These are phyloP conservation scores for Boeremia exigua DNA, from an alignment of 2,329 filamentous ascomycete genomes.

Conservation along the genomic window DNA sequence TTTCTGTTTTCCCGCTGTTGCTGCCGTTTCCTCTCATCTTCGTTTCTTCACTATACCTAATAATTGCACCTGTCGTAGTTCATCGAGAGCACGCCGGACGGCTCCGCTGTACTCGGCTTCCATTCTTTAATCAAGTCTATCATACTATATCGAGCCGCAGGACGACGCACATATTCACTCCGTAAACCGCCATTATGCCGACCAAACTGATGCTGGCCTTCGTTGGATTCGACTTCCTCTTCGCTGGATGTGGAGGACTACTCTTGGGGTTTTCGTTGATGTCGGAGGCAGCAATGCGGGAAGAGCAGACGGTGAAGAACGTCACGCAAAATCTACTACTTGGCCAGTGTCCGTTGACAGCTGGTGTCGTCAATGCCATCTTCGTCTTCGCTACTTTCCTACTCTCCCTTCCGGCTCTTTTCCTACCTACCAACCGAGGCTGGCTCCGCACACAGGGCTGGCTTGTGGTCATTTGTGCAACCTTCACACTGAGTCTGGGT, in stretches of 20 bases:
- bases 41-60: constrained; percentile 39
- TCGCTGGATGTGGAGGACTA: constrained; percentile 58
- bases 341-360: constrained; percentile 62
- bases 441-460: constrained; percentile 75
- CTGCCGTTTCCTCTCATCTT: constrained; percentile 36
- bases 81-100: constrained; percentile 47
- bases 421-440: constrained; percentile 67
- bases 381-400: constrained; percentile 75
- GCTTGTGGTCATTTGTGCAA: constrained; percentile 69
- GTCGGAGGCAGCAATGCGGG: constrained; percentile 52
- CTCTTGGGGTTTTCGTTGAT: constrained; percentile 61
- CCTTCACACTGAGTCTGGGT: constrained; percentile 67
- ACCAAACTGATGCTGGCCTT: constrained; percentile 62
- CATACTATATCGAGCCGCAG: constrained; percentile 15
- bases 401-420: constrained; percentile 72
- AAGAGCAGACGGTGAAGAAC: constrained; percentile 54
- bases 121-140: constrained; percentile 32
- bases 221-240: constrained; percentile 58
- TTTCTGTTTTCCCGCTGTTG: constrained; percentile 30
- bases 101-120: constrained; percentile 44
- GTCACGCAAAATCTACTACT: constrained; percentile 61
- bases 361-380: constrained; percentile 73
- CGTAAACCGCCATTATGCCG: constrained; percentile 50
- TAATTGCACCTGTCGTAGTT: constrained; percentile 38
- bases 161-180: constrained; percentile 19